A percentile compares a stretch with the other conserved stretches of the same genome.
Conservation (phyloP, 1,284 basidiomycete species). For the Fomitopsis palustris region DNA sequence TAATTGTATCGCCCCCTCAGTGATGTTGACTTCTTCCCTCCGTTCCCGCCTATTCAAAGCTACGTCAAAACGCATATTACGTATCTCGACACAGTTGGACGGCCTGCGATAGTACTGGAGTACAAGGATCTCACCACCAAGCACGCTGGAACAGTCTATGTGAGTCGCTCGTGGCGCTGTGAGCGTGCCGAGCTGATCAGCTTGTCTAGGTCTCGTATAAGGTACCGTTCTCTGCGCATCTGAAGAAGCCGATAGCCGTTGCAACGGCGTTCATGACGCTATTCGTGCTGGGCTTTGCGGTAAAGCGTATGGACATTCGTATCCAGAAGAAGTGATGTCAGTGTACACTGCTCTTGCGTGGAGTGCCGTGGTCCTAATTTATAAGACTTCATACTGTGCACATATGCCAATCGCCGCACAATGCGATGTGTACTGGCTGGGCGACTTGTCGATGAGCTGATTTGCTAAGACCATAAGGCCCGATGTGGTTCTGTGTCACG, state of each 20-base stretch:
- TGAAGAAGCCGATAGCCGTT: slow-evolving; percentile 82
- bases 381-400: neutral
- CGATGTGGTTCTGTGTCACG: no score
- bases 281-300: slow-evolving; percentile 58
- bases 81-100: slow-evolving; percentile 93
- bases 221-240: slow-evolving; percentile 69
- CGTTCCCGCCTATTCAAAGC: slow-evolving; percentile 73
- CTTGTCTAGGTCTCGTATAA: slow-evolving; percentile 75
- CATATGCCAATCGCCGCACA: no score
- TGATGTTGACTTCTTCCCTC: slow-evolving; percentile 71
- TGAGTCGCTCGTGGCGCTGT: slow-evolving; percentile 35
- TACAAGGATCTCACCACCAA: slow-evolving; percentile 78
- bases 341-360: neutral
- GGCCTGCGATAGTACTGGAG: slow-evolving; percentile 72
- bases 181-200: neutral
- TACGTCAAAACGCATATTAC: slow-evolving; percentile 68
- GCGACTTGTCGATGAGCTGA: no score
- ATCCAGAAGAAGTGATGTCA: slow-evolving; percentile 45
- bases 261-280: slow-evolving; percentile 62
- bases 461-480: no score
- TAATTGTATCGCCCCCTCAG: slow-evolving; percentile 35
- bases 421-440: no score
- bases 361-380: neutral
- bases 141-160: slow-evolving; percentile 74
- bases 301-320: slow-evolving; percentile 63